Conservation (phyloP, 1,139 yeast genomes). For the Neolecta irregularis region DNA sequence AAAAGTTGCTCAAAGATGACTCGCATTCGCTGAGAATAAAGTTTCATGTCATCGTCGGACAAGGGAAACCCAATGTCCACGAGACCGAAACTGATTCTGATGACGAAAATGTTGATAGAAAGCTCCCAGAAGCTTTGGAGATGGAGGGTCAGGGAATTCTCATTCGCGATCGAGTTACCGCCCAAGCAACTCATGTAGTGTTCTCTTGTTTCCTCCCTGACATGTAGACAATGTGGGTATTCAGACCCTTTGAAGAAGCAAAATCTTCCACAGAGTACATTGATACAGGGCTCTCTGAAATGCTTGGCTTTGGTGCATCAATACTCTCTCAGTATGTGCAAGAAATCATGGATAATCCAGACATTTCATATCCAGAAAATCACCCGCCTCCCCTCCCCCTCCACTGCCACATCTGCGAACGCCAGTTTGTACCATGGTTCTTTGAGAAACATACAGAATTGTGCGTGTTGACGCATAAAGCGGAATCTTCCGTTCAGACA, state of each 20-base stretch:
- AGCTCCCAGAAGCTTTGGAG: constrained; percentile 27
- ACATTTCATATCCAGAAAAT: constrained; percentile 43
- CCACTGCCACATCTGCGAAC: constrained; percentile 83
- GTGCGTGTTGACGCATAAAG: constrained; percentile 72
- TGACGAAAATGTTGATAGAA: constrained; percentile 10
- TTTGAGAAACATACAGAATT: constrained; percentile 79
- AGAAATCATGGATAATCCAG: constrained; percentile 39
- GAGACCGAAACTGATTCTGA: constrained; percentile 11
- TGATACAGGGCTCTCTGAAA: constrained; percentile 50
- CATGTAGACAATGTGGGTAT: constrained; percentile 66
- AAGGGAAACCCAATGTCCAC: constrained; percentile 14
- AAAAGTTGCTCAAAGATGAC: constrained; percentile 33
- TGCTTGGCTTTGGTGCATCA: constrained; percentile 80
- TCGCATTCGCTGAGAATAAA: constrained; percentile 56
- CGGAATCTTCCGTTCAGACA: constrained; percentile 61
- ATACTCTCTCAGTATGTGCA: constrained; percentile 62
- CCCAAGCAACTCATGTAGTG: constrained; percentile 45
- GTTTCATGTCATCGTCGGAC: constrained; percentile 31
- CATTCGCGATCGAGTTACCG: constrained; percentile 47
- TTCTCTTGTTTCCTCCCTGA: background rate
- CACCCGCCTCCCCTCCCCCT: constrained; percentile 54
- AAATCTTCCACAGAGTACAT: constrained; percentile 45
- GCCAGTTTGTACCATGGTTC: constrained; percentile 91
- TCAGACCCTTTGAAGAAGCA: constrained; percentile 57
- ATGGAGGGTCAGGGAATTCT: constrained; percentile 93